These are phyloP conservation scores for Basidiobolus heterosporus DNA, from an alignment of 371 early-diverging fungal species.

Conservation along the genomic window DNA sequence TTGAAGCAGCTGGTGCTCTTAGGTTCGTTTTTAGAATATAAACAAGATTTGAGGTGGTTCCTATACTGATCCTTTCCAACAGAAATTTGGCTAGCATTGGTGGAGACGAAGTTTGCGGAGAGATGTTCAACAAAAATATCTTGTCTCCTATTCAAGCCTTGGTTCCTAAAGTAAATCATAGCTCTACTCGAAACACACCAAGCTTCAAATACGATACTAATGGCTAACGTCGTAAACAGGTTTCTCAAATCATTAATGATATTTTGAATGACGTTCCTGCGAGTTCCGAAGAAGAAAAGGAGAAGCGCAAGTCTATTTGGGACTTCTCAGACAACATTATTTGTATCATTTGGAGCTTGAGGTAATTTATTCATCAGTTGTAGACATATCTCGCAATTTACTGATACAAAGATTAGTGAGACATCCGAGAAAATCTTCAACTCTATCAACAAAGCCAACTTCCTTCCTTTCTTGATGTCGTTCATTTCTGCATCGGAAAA, in stretches of 20 bases:
- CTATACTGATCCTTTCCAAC: neutral
- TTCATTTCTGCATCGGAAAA: constrained; percentile 42
- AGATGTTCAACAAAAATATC: constrained; percentile 48
- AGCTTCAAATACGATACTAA: too few species aligned
- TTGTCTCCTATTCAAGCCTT: constrained; percentile 29
- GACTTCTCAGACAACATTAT: constrained; percentile 56
- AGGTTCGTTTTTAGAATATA: constrained; percentile 14
- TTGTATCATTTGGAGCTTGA: constrained; percentile 43
- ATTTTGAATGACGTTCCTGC: constrained; percentile 26
- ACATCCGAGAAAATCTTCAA: constrained; percentile 43
- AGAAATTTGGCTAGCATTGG: constrained; percentile 44
- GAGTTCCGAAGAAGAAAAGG: constrained; percentile 23
- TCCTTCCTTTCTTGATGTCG: constrained; percentile 40
- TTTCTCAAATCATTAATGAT: constrained; percentile 18
- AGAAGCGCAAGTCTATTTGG: constrained; percentile 39
- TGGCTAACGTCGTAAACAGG: neutral
- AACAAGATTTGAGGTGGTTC: constrained; percentile 5
- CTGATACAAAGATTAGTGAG: constrained; percentile 25
- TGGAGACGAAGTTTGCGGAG: constrained; percentile 38
- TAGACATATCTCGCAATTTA: too few species aligned
- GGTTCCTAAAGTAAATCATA: constrained; percentile 25
- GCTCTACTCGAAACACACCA: too few species aligned
- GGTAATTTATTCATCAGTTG: constrained; percentile 10
- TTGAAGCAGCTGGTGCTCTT: constrained; percentile 62
- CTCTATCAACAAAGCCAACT: constrained; percentile 32